Base-by-base conservation (phyloP, 1,284 basidiomycete species). In the Clitocybe nebularis region DNA sequence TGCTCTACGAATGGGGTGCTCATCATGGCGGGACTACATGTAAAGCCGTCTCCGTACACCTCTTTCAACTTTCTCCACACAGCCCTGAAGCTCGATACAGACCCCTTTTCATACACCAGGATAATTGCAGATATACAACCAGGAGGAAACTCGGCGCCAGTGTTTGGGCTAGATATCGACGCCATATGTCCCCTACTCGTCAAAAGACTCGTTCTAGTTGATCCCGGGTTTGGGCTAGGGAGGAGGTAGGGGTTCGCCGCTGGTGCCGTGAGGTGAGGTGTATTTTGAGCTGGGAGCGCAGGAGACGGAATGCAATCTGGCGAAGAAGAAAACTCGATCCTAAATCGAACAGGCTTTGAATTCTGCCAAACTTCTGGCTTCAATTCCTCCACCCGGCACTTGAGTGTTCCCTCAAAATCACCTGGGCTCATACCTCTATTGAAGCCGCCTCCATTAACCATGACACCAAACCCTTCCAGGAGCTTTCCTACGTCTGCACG, bases 51-150 rank as follows among this genome's bases (percentile, higher is more conserved):
- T 5, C 55, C 59, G 53, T 71, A 73, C 21, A 60, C 75, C 23
- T 80, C 75, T 54, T 83, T 77, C 54, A 95, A 60, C 48, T 75
- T 74, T 54, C 77, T 76, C 68, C 84, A 88, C 13, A 93, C 71
- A 8, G 73, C 67, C 60, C 81, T 82, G 69, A 94, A 93, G 38
- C 85, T 84, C 47, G 85, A 82, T 56, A 85, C 68, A 3, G 90
- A 86, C 10, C 93, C 93, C 64, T 92, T 94, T 70, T 95, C 93
- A 53, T 92, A 86, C 16, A 89, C 74, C 57, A 94, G 70, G 33
- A 81, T 77, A 49, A 90, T 73, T 21, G 70, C 74, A 35, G 67
- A 66, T 38, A 59, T 48, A 54, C 66, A 67, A 47, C 69, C 68
- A 26, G 67, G 62, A 9, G 81, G 72, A 56, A 87, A 75, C 51